Evolutionary conservation across 441 rosid genomes (phyloP).

Genomic region (Rhodomyrtus psidioides): DNA sequence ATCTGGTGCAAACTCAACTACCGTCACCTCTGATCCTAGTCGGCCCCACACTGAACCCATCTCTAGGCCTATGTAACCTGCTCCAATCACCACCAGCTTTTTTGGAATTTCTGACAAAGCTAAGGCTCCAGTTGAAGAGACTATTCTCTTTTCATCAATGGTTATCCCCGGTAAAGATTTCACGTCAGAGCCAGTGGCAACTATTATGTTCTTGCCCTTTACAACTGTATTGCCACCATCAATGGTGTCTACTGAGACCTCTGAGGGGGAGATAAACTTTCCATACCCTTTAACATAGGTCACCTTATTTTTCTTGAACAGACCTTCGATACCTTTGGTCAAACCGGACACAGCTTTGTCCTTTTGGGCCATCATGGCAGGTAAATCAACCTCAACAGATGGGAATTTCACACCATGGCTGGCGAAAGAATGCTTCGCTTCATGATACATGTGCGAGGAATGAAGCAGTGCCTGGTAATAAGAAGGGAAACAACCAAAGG

Average conservation of each 20-base stretch:
- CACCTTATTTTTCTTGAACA: slow-evolving; percentile 95
- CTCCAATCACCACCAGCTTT: slow-evolving; percentile 93
- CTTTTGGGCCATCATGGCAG: slow-evolving; percentile 94
- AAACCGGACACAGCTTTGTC: slow-evolving; percentile 87
- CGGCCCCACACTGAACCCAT: slow-evolving; percentile 98
- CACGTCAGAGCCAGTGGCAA: slow-evolving; percentile 96
- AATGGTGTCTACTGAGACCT: slow-evolving; percentile 74
- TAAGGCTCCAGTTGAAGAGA: slow-evolving; percentile 97
- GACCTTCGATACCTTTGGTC: slow-evolving; percentile 87
- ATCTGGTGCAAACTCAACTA: slow-evolving; percentile 95
- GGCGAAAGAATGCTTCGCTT: slow-evolving; percentile 83
- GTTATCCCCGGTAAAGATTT: slow-evolving; percentile 92
- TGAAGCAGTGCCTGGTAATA: slow-evolving; percentile 78
- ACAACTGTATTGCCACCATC: slow-evolving; percentile 76
- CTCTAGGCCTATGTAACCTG: slow-evolving; percentile 98
- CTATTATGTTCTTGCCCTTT: slow-evolving; percentile 81
- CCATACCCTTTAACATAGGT: slow-evolving; percentile 94
- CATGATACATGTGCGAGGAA: slow-evolving; percentile 97
- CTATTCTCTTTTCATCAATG: slow-evolving; percentile 88
- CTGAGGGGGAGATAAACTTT: slow-evolving; percentile 72
- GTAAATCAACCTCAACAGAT: slow-evolving; percentile 86
- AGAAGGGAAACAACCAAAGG: neutral
- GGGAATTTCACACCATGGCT: slow-evolving; percentile 87
- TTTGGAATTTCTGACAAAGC: slow-evolving; percentile 71
- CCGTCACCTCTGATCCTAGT: slow-evolving; percentile 93